phyloP scores from a whole-genome alignment of 1,284 basidiomycete genomes.

The Inonotus obliquus region DNA sequence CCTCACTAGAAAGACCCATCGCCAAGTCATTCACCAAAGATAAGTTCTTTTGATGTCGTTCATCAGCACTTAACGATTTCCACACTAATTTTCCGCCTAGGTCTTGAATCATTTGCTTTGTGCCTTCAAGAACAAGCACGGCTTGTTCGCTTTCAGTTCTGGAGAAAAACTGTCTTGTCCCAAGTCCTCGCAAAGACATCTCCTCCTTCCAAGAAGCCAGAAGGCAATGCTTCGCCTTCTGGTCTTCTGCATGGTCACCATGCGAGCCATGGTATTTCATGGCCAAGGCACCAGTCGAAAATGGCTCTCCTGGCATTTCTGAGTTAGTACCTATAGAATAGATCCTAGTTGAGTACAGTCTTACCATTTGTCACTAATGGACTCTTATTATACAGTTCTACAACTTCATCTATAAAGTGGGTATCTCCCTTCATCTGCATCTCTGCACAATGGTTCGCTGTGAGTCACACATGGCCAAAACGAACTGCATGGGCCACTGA shows the following conservation, averaged over 20 bases:
- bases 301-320: too few relatives aligned
- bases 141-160: not conserved
- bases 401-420: not conserved
- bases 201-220: slow-evolving; percentile 1
- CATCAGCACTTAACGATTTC: slow-evolving; percentile 17
- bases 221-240: too few relatives aligned
- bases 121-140: not conserved
- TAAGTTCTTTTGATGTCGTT: not conserved
- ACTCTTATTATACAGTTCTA: not conserved
- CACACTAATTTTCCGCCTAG: slow-evolving; percentile 9
- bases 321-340: too few relatives aligned
- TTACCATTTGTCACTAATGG: not conserved
- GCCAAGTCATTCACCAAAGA: slow-evolving; percentile 4
- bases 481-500: not conserved
- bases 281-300: slow-evolving; percentile 7
- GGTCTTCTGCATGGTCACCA: too few relatives aligned
- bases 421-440: not conserved
- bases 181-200: not conserved
- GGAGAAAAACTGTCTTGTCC: not conserved
- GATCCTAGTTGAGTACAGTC: too few relatives aligned
- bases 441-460: slow-evolving; percentile 6
- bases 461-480: not conserved
- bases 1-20: slow-evolving; percentile 19
- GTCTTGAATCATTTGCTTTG: not conserved
- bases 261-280: not conserved